phyloP scores from a whole-genome alignment of 2,329 filamentous ascomycete genomes.

The Trichoderma sp. region DNA sequence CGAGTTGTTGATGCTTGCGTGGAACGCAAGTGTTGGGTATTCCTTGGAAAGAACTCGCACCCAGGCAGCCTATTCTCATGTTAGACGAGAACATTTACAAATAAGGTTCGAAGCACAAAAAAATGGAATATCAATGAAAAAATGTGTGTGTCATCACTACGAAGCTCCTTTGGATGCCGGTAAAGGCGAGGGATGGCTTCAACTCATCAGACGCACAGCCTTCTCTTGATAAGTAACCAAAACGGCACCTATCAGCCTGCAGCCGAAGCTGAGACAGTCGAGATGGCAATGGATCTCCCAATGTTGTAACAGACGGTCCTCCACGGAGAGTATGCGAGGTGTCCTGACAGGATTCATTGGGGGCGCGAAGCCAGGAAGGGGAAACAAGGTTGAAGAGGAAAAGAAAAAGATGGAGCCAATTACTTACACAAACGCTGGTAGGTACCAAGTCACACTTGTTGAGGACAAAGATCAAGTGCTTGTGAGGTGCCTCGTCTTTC shows the following conservation, averaged over 20 bases:
- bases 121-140: conserved; percentile 21
- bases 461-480: conserved; percentile 65
- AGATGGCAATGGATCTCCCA: conserved; percentile 79
- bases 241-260: conserved; percentile 76
- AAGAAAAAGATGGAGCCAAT: conserved; percentile 9
- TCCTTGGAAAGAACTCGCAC: conserved; percentile 85
- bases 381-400: conserved; percentile 18
- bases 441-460: conserved; percentile 75
- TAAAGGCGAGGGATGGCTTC: conserved; percentile 70
- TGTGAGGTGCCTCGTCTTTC: conserved; percentile 88
- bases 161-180: conserved; percentile 72
- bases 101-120: not conserved
- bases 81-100: conserved; percentile 20
- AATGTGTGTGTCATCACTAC: conserved; percentile 97
- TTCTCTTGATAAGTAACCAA: conserved; percentile 77
- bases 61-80: conserved; percentile 75
- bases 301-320: conserved; percentile 95
- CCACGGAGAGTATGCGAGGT: conserved; percentile 67
- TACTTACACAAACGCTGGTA: conserved; percentile 90
- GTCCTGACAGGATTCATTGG: conserved; percentile 85
- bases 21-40: conserved; percentile 91
- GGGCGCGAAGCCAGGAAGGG: conserved; percentile 29
- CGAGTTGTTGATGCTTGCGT: conserved; percentile 90
- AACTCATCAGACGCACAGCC: conserved; percentile 91
- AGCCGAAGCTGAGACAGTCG: conserved; percentile 37